A percentile compares a stretch with the other conserved stretches of the same genome.
These are phyloP conservation scores for Plantago rigida DNA, from an alignment of 305 asterid species.

Conservation along the genomic window DNA sequence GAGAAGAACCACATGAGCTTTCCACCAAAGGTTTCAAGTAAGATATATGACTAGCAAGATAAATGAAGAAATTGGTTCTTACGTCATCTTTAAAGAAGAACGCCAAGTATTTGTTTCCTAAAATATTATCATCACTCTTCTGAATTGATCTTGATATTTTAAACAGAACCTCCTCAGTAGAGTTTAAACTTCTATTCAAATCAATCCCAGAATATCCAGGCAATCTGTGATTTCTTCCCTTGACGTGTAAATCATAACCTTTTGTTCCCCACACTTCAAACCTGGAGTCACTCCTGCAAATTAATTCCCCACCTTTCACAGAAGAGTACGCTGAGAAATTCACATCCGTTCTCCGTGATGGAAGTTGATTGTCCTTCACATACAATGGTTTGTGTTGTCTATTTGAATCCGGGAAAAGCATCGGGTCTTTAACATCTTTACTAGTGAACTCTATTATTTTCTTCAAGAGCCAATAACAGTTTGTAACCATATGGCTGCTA, in stretches of 20 bases:
- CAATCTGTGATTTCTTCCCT: constrained; percentile 65
- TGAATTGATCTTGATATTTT: constrained; percentile 27
- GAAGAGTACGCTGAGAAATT: constrained; percentile 78
- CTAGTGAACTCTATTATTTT: constrained; percentile 71
- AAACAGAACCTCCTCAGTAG: constrained; percentile 35
- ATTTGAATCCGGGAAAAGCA: constrained; percentile 61
- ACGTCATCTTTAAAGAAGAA: constrained; percentile 69
- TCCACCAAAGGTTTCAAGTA: neutral
- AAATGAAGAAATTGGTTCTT: constrained; percentile 28
- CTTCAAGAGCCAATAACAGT: constrained; percentile 91
- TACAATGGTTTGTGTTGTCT: constrained; percentile 55
- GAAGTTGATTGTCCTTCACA: constrained; percentile 57
- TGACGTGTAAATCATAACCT: constrained; percentile 62
- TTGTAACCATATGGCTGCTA: constrained; percentile 97
- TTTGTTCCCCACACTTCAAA: constrained; percentile 86
- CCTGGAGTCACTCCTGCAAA: constrained; percentile 73
- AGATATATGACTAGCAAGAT: neutral
- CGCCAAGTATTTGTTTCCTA: constrained; percentile 58
- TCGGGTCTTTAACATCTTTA: constrained; percentile 49
- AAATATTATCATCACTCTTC: constrained; percentile 36
- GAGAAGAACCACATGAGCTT: constrained; percentile 12
- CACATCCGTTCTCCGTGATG: constrained; percentile 86
- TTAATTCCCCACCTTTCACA: constrained; percentile 63
- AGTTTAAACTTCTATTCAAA: constrained; percentile 50
- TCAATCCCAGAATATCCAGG: constrained; percentile 60